A percentile compares a stretch with the other conserved stretches of the same genome.
Evolutionary conservation across 306 rosid species (phyloP).

Genomic region (Glycine soja): DNA sequence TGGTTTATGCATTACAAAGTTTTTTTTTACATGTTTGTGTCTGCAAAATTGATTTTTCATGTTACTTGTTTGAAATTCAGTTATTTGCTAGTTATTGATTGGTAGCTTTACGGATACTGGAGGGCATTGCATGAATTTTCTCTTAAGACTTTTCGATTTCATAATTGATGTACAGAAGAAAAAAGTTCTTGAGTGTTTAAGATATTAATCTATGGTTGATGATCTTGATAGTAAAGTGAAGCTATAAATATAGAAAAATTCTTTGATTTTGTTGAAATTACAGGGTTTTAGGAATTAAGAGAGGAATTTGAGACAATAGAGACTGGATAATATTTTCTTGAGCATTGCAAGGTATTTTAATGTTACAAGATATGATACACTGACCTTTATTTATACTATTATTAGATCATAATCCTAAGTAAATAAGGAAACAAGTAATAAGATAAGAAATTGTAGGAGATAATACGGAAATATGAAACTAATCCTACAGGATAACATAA

Average conservation of each 20-base stretch:
- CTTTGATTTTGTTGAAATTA: background rate
- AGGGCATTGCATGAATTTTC: background rate
- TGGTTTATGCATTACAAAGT: too few relatives aligned
- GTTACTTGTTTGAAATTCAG: slow-evolving; percentile 8
- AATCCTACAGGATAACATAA: background rate
- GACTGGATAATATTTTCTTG: background rate
- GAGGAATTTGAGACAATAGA: slow-evolving; percentile 6
- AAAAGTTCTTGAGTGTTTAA: background rate
- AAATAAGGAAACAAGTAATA: background rate
- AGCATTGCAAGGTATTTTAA: background rate
- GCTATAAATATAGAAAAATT: background rate
- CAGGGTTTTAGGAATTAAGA: background rate
- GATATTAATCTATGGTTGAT: background rate
- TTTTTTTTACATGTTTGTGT: too few relatives aligned
- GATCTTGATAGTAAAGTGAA: background rate
- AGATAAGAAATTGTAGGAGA: background rate
- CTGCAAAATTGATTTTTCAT: background rate
- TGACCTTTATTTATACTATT: background rate
- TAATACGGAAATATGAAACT: background rate
- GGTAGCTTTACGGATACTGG: background rate
- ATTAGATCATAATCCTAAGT: background rate
- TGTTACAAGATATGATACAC: background rate
- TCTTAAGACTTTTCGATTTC: background rate
- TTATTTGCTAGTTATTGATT: slow-evolving; percentile 1
- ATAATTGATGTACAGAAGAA: background rate